Evolutionary conservation across 192 early-diverging fungal species (phyloP), one percentile per base, ranked within the genome.

Genomic region (Entomortierella beljakovae): DNA sequence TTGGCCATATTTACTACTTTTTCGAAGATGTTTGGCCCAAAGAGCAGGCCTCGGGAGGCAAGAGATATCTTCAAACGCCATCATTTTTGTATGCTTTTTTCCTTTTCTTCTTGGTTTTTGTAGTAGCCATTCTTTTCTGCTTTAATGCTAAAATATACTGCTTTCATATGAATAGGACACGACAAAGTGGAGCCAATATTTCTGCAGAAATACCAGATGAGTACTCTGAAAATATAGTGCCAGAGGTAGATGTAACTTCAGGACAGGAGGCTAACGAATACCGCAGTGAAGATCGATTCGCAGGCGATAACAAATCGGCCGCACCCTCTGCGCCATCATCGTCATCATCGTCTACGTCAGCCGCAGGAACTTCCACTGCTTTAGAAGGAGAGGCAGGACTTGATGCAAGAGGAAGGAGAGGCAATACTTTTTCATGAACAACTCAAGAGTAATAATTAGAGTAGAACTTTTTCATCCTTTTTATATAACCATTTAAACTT

Each of bases 1-100:
- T 95, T 6, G 97, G 96, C 6, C 98, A 99, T 84, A 77, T 97
- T 18, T 97, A 98, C 62, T 99, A 95, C 80, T 99, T 95, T 69
- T 85, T 98, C 29, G 94, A 94, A 56, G 97, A 99, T 64, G 94
- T 98, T 18, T 99, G 94, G 92, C 96, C 96, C 11, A 77, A 81
- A 15, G 82, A 90, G 58, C 84, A 76, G 38, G 86, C 87, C 28
- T 92, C 91, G 68, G 82, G 86, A 31, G 87, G 85, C 46, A 81
- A 72, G 54, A 80, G 87, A 31, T 83, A 68, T 58, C 77, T 91
- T 43, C 71, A 82, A 34, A 88, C 90, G 42, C 90, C 90, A 8
- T 63, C 81, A 34, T 61, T 87, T 15, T 64, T 90, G 89, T 88
- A 82, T 69, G 83, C 34, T 50, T 50, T 15, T 6, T 50, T 50